Evolutionary conservation across 257 asterid genomes (phyloP), one percentile per base, ranked within the genome.

Genomic region (Paraleonurus japonicus): DNA sequence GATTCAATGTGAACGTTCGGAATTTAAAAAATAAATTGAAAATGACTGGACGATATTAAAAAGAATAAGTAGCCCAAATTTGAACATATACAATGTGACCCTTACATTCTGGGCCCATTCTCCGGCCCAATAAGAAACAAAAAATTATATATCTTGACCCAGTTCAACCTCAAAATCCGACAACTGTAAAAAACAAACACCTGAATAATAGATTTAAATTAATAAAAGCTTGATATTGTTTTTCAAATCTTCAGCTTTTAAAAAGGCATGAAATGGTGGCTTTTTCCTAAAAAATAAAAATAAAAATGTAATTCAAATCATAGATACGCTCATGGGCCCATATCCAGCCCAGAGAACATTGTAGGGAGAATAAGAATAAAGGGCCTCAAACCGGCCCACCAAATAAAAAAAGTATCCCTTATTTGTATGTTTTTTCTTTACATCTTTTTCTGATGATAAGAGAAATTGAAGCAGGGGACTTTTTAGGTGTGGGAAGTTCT

Each of bases 311-410:
- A 24, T 45, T 45, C 16, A 58, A 35, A 75, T 26, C 5, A 33
- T n/a, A 60, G 62, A 65, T 66, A 71, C 35, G 74, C 61, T 17
- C 1, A 58, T 47, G 61, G 70, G 69, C 72, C 69, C 73, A 63
- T 61, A 48, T 13, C 26, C 19, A 59, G 76, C 67, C 78, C 79
- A 72, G 19, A 65, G 71, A 63, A 81, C 73, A 65, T 22, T 55
- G 60, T 27, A 23, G 69, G 54, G 51, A 8, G 74, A 78, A 78
- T n/a, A 78, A 78, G 70, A 78, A 78, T 73, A 81, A 81, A 81
- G 78, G 58, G 67, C 71, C 24, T 37, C 7, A 17, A 16, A 65
- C 19, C 58, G 71, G 76, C 78, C 74, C 70, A 60, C 76, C 62
- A 69, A 19, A n/a, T n/a, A 60, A 65, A 30, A 12, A 67, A 60